These are phyloP conservation scores for Talaromyces piceae DNA, from an alignment of 2,329 filamentous ascomycete species.

Conservation along the genomic window DNA sequence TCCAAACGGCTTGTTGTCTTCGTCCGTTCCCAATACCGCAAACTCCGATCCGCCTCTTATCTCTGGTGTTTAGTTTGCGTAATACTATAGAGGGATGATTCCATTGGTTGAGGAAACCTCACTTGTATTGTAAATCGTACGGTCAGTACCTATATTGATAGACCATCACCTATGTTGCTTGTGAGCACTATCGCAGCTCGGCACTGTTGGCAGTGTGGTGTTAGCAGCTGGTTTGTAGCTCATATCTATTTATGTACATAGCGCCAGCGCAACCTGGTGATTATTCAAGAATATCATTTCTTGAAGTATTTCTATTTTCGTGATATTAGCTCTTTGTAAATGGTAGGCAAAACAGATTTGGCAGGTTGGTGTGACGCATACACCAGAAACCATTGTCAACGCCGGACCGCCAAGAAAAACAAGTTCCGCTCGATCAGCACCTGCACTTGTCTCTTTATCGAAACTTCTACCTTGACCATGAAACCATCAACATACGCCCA, in stretches of 20 bases:
- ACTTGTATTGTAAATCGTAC: not conserved
- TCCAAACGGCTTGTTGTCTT: slow-evolving; percentile 1
- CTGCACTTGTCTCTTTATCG: not conserved
- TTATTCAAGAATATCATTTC: not conserved
- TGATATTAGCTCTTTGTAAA: not conserved
- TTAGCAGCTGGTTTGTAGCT: not conserved
- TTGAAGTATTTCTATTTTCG: not conserved
- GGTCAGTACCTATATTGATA: not conserved
- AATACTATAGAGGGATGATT: not conserved
- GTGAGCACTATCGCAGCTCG: not conserved
- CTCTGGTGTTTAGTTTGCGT: not conserved
- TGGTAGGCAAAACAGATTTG: not conserved
- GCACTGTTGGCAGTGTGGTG: not conserved
- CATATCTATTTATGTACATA: not conserved
- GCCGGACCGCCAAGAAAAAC: not conserved
- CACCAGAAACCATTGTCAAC: not conserved
- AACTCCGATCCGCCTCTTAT: slow-evolving; percentile 2
- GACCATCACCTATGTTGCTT: not conserved
- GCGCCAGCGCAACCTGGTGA: not conserved
- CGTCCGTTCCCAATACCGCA: slow-evolving; percentile 1
- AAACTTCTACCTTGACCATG: not conserved
- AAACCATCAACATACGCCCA: too few species aligned
- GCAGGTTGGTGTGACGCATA: not conserved
- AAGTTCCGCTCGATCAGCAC: not conserved
- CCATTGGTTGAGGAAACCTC: not conserved